A percentile compares a stretch with the other conserved stretches of the same genome.
Conservation (phyloP, 208 protist species). For the Leishmania martiniquensis region DNA sequence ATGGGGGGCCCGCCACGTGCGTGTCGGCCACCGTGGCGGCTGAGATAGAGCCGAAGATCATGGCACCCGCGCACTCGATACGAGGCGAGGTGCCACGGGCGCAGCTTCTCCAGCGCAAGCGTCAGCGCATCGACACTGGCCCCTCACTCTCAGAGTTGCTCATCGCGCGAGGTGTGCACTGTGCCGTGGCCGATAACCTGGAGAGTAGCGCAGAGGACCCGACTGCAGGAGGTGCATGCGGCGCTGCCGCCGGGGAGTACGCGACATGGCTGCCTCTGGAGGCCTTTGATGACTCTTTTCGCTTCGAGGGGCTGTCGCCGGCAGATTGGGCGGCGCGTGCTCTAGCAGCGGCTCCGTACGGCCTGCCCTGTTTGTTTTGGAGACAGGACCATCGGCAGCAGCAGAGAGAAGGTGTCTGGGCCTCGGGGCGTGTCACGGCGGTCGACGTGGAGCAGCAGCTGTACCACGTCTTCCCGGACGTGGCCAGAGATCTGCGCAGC, state of each 20-base stretch:
- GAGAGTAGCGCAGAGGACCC: background rate
- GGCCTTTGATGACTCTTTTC: slow-evolving; percentile 88
- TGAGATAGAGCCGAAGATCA: slow-evolving; percentile 92
- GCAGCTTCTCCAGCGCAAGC: slow-evolving; percentile 85
- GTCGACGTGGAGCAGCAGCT: slow-evolving; percentile 20
- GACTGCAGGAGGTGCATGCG: background rate
- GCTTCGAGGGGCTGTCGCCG: slow-evolving; percentile 82
- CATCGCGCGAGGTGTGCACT: slow-evolving; percentile 52
- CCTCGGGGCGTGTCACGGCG: slow-evolving; percentile 23
- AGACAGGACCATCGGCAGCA: slow-evolving; percentile 32
- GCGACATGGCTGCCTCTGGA: slow-evolving; percentile 89
- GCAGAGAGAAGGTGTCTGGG: slow-evolving; percentile 20
- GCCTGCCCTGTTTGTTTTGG: slow-evolving; percentile 53
- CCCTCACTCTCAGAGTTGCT: slow-evolving; percentile 76
- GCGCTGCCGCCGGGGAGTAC: slow-evolving; percentile 35
- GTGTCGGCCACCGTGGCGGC: background rate
- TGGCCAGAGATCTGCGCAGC: background rate
- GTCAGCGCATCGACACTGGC: slow-evolving; percentile 57
- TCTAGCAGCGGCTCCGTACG: slow-evolving; percentile 24
- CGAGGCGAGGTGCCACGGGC: slow-evolving; percentile 83
- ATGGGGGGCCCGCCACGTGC: background rate
- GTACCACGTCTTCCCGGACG: slow-evolving; percentile 21
- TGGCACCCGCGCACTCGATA: slow-evolving; percentile 65
- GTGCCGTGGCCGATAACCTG: slow-evolving; percentile 4
- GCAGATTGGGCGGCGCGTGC: slow-evolving; percentile 69